Evolutionary conservation across 2,329 filamentous ascomycete species (phyloP).

Genomic region (Sclerotinia trifoliorum): DNA sequence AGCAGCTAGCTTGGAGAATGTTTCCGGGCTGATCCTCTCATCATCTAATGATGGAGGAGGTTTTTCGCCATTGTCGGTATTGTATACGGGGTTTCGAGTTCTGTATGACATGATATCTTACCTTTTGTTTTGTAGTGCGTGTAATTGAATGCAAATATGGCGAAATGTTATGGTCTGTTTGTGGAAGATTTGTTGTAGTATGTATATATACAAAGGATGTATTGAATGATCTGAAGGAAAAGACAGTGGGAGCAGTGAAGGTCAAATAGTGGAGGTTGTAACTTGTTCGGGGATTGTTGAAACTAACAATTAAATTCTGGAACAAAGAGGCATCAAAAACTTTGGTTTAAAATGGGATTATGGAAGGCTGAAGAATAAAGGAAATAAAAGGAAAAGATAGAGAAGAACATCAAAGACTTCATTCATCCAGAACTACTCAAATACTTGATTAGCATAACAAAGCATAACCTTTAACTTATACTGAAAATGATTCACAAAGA

Average conservation of each 20-base stretch:
- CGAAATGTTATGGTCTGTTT: not conserved
- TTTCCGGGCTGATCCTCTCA: not conserved
- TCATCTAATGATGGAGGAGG: constrained; percentile 9
- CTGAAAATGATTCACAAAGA: not conserved
- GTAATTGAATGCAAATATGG: not conserved
- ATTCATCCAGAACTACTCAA: not conserved
- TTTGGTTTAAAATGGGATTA: not conserved
- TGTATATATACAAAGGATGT: not conserved
- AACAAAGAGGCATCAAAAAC: not conserved
- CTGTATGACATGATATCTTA: not conserved
- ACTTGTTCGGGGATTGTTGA: not conserved
- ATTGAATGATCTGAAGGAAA: not conserved
- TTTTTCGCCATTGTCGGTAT: not conserved
- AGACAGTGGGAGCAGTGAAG: not conserved
- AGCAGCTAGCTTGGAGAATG: constrained; percentile 1
- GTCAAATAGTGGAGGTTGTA: not conserved
- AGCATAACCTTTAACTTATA: not conserved
- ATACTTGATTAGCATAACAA: not conserved
- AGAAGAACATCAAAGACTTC: not conserved
- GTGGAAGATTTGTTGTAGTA: not conserved
- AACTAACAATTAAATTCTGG: not conserved
- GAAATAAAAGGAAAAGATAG: not conserved
- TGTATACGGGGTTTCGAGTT: not conserved
- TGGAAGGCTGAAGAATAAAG: not conserved
- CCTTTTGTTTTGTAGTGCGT: not conserved